Evolutionary conservation across 2,329 filamentous ascomycete species (phyloP), one percentile per base, ranked within the genome.

Genomic region (Metarhizium guizhouense): DNA sequence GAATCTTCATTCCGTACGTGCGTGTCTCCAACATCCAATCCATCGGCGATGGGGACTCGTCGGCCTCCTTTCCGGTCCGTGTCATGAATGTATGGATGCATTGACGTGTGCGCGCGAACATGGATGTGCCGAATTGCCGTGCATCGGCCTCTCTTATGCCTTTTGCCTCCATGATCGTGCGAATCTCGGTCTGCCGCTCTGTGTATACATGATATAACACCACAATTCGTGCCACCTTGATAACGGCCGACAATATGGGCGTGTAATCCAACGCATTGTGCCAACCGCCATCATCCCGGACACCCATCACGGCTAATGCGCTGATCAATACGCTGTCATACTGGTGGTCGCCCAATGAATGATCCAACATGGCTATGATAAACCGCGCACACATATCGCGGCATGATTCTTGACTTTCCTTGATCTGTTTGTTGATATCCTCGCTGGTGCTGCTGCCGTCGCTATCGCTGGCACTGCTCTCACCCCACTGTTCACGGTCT

Each of bases 311-410:
- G 29, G 56, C 52, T 40, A 60, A 51, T 34, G 40, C 54, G 51
- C 56, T 58, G 14, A 60, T 55, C 13, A 60, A 51, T 40, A 52
- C 48, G 49, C 40, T 60, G 38, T 58, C 55, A 42, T 60, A 60
- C 34, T 55, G 30, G 42, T 38, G 47, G 32, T 53, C 10, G 36
- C 56, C 54, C 18, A 57, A 51, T n/a, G 36, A 20, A 40, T 59
- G 47, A 47, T 59, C 57, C 14, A 57, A 50, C 34, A 55, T 32
- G 10, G 29, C 14, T 13, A 57, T 45, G 2, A 51, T 36, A 29
- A 54, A 16, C 42, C 13, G 30, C 25, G 45, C 30, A 20, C 25
- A 36, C 30, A 47, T 32, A 8, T 8, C 30, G 8, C 30, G 30
- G 30, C 30, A 32, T 8, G 30, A 32, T 4, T 8, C 30, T 8